phyloP scores from a whole-genome alignment of 306 rosid species.

The Begonia fuchsioides region DNA sequence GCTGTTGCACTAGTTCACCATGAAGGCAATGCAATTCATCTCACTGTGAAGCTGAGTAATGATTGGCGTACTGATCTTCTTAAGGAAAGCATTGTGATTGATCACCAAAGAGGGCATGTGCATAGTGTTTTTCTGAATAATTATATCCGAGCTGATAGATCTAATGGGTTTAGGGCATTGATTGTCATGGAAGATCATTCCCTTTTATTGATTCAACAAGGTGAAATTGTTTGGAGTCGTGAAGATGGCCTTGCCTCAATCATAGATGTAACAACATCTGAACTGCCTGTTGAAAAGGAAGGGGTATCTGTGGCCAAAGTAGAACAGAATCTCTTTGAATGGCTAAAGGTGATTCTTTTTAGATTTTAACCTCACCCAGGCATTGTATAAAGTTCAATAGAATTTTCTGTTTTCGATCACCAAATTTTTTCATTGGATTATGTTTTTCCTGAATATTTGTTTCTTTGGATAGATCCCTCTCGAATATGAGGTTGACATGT shows the following conservation, averaged over 20 bases:
- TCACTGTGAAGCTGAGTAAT: slow-evolving; percentile 44
- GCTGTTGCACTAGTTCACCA: slow-evolving; percentile 69
- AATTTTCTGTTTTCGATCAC: too few relatives aligned
- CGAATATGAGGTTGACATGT: neutral
- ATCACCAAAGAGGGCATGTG: slow-evolving; percentile 51
- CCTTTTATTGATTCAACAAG: slow-evolving; percentile 79
- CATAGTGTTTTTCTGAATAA: slow-evolving; percentile 68
- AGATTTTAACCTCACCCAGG: too few relatives aligned
- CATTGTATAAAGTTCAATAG: too few relatives aligned
- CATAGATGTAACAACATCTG: slow-evolving; percentile 66
- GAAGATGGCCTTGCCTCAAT: slow-evolving; percentile 98
- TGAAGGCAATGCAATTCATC: slow-evolving; percentile 41
- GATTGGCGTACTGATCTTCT: slow-evolving; percentile 57
- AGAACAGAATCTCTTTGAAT: slow-evolving; percentile 84
- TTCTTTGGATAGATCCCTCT: too few relatives aligned
- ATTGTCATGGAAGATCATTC: slow-evolving; percentile 95
- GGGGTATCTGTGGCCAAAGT: slow-evolving; percentile 89
- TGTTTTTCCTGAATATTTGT: too few relatives aligned
- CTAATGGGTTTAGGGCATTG: slow-evolving; percentile 86
- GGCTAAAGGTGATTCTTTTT: slow-evolving; percentile 56
- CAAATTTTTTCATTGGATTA: too few relatives aligned
- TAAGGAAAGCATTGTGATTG: slow-evolving; percentile 57
- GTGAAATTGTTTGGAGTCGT: slow-evolving; percentile 89
- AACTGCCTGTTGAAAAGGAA: slow-evolving; percentile 74
- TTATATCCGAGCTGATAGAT: slow-evolving; percentile 79